phyloP scores from a whole-genome alignment of 2,329 filamentous ascomycete genomes.

The Hypoxylon rubiginosum region DNA sequence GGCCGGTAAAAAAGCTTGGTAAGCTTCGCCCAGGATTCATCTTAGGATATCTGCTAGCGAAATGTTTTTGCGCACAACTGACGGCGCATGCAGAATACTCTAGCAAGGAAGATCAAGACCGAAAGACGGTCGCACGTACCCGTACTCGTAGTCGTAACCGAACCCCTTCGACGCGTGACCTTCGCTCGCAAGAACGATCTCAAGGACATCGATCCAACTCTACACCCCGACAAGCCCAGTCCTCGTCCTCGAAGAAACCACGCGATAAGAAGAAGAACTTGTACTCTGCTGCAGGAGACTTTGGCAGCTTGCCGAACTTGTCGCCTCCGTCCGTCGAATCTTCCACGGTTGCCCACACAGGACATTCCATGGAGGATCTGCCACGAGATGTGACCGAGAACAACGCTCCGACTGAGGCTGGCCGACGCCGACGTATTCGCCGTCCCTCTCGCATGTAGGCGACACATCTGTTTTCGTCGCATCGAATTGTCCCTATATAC shows the following conservation, averaged over 20 bases:
- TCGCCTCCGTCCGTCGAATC: slow-evolving; percentile 34
- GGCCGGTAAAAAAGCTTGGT: slow-evolving; percentile 43
- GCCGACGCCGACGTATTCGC: slow-evolving; percentile 33
- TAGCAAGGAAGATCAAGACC: slow-evolving; percentile 32
- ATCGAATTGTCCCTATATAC: not conserved
- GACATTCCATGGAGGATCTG: slow-evolving; percentile 48
- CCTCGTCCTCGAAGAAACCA: slow-evolving; percentile 13
- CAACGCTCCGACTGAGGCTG: not conserved
- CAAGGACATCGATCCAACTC: slow-evolving; percentile 7
- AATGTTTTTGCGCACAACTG: slow-evolving; percentile 7
- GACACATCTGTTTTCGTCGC: not conserved
- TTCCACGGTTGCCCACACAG: slow-evolving; percentile 49
- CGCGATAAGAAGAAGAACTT: slow-evolving; percentile 7
- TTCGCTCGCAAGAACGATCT: not conserved
- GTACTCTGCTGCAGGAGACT: slow-evolving; percentile 6
- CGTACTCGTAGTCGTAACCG: not conserved
- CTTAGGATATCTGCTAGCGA: not conserved
- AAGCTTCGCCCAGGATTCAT: slow-evolving; percentile 9
- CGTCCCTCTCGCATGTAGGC: slow-evolving; percentile 22
- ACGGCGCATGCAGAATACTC: slow-evolving; percentile 42
- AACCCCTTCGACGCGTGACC: slow-evolving; percentile 2
- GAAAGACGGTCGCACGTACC: slow-evolving; percentile 8
- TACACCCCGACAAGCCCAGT: not conserved
- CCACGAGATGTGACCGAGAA: not conserved
- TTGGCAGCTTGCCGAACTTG: slow-evolving; percentile 28